Base-by-base conservation (phyloP, 805 yeast species). In the Wickerhamomyces chambardii region DNA sequence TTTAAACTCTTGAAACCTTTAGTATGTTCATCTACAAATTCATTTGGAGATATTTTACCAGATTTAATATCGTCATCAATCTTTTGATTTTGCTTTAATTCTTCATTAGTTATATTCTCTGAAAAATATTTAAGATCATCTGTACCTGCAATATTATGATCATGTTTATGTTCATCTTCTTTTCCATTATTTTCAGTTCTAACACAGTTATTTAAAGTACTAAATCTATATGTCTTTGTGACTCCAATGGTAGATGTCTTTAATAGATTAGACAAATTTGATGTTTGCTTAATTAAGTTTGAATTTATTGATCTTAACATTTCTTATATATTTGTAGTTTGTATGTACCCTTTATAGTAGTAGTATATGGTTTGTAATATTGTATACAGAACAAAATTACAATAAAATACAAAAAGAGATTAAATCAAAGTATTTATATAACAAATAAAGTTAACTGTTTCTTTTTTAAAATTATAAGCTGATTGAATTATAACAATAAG, bases 401-500 rank as follows among this genome's bases (percentile, higher is more conserved):
- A 4, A 19, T 19, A 8, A 19, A 19, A 19, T 8, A 19, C 10
- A 8, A 19, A 19, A 19, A 19, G 22, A 3, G 22, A 8, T 19
- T 8, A 19, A 19, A 8, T 19, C 10, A 19, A 8, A 19, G 22
- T 19, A 19, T 8, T 6, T 3, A 3, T 19, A 8, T 19, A 19
- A 19, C n/a, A n/a, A n/a, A n/a, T n/a, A n/a, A n/a, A n/a, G n/a
- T n/a, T n/a, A n/a, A n/a, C n/a, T n/a, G n/a, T n/a, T n/a, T n/a
- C n/a, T n/a, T n/a, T n/a, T n/a, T n/a, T n/a, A n/a, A n/a, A n/a
- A n/a, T n/a, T n/a, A 27, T 83, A 63, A 9, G 95, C 84, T 7
- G 95, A 78, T 1, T 89, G 83, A 14, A 80, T 66, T 43, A 85
- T 75, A 15, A 81, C 70, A 37, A 69, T 66, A n/a, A 78, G 68